These are phyloP conservation scores for Prunus fruticosa DNA, from an alignment of 306 rosid genomes.

Conservation along the genomic window DNA sequence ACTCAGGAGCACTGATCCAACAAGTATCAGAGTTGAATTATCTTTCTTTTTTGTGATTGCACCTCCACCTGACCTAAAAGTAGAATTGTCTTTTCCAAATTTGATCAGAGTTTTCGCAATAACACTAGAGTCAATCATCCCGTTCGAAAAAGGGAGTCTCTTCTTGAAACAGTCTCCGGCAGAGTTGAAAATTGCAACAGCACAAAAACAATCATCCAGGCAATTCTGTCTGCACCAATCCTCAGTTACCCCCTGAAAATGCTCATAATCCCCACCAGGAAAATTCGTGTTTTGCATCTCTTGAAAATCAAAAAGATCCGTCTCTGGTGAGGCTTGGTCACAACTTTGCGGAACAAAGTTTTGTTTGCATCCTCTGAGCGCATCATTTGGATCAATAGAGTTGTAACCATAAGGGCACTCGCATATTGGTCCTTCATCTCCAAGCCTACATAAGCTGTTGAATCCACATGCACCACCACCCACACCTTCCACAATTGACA, in stretches of 20 bases:
- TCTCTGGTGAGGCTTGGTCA: constrained; percentile 14
- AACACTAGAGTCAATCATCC: not conserved
- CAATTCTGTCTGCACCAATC: constrained; percentile 36
- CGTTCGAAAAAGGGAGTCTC: constrained; percentile 18
- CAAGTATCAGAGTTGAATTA: constrained; percentile 3
- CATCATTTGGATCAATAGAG: constrained; percentile 34
- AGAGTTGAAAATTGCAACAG: constrained; percentile 4
- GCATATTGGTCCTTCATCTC: constrained; percentile 16
- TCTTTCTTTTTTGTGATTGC: not conserved
- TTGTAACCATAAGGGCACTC: not conserved
- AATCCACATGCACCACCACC: constrained; percentile 48
- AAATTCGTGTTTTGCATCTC: constrained; percentile 4
- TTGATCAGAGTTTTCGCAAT: constrained; percentile 8
- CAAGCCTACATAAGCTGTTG: constrained; percentile 15
- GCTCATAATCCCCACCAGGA: constrained; percentile 10
- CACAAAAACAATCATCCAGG: constrained; percentile 49
- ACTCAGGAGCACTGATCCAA: constrained; percentile 4
- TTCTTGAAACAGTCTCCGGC: constrained; percentile 17
- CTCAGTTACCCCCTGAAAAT: not conserved
- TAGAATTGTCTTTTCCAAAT: constrained; percentile 3
- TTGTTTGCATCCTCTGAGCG: constrained; percentile 35
- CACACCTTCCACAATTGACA: not conserved
- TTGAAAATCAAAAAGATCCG: constrained; percentile 15
- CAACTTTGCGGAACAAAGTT: constrained; percentile 40
- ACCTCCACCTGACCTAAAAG: not conserved